These are phyloP conservation scores for Coniochaeta sp. DNA, from an alignment of 2,329 filamentous ascomycete genomes.

Conservation along the genomic window DNA sequence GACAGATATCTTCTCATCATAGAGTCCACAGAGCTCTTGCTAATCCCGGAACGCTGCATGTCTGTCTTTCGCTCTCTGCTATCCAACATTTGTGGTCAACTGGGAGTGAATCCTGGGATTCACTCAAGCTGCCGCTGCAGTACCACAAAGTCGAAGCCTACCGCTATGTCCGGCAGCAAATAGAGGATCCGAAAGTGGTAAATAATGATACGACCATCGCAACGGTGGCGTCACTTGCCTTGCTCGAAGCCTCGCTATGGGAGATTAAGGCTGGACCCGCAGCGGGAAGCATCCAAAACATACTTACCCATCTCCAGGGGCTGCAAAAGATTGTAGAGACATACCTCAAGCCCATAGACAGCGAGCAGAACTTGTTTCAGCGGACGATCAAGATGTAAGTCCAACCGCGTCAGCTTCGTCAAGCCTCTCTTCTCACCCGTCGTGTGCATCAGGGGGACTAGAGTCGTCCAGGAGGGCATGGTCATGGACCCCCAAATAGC, in stretches of 20 bases:
- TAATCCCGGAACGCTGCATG: constrained; percentile 36
- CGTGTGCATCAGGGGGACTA: not conserved
- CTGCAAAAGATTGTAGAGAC: constrained; percentile 3
- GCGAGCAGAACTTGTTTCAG: constrained; percentile 24
- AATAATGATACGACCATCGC: constrained; percentile 33
- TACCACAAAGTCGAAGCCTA: constrained; percentile 39
- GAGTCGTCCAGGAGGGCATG: not conserved
- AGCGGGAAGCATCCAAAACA: not conserved
- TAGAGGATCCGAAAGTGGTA: constrained; percentile 27
- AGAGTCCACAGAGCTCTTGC: constrained; percentile 35
- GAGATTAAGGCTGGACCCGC: constrained; percentile 1
- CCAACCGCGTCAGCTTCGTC: not conserved
- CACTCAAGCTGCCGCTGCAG: constrained; percentile 35
- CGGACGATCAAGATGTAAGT: constrained; percentile 34
- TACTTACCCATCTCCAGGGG: constrained; percentile 4
- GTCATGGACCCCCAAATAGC: not conserved
- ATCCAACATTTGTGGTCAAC: constrained; percentile 39
- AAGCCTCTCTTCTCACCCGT: not conserved
- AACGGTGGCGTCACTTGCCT: constrained; percentile 33
- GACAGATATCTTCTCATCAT: not conserved
- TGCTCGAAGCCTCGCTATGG: constrained; percentile 29
- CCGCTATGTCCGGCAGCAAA: constrained; percentile 35
- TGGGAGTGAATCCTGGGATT: constrained; percentile 28
- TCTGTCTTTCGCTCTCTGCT: constrained; percentile 34
- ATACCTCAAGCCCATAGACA: constrained; percentile 1